Percentiles rank a stretch among this genome's conserved stretches.
Evolutionary conservation across 2,329 filamentous ascomycete genomes (phyloP).

Genomic region (Madurella fahalii): DNA sequence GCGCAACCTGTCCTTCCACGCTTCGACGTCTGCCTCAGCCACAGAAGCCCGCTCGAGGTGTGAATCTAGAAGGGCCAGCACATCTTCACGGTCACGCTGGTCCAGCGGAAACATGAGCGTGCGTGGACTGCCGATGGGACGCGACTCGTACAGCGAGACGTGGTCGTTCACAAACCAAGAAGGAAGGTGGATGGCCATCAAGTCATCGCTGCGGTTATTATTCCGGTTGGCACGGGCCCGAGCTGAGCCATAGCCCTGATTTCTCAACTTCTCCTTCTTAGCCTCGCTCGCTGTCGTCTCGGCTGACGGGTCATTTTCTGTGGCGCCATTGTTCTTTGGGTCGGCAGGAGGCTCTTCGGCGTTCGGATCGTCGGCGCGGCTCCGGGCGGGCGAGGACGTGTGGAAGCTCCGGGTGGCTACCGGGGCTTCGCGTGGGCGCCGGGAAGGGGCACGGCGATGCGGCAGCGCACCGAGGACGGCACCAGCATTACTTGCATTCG

Average conservation of each 20-base stretch:
- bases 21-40: conserved; percentile 8
- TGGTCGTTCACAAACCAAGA: conserved; percentile 18
- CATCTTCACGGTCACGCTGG: conserved; percentile 10
- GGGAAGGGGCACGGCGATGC: background rate
- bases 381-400: conserved; percentile 13
- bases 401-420: conserved; percentile 13
- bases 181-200: conserved; percentile 14
- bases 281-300: conserved; percentile 1
- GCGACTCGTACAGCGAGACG: conserved; percentile 23
- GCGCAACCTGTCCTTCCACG: conserved; percentile 6
- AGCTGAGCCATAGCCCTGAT: conserved; percentile 20
- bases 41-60: conserved; percentile 9
- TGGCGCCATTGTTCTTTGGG: conserved; percentile 1
- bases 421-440: background rate
- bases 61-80: conserved; percentile 7
- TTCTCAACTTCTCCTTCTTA: conserved; percentile 19
- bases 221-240: conserved; percentile 20
- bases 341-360: conserved; percentile 1
- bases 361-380: conserved; percentile 13
- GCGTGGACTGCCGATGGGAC: conserved; percentile 11
- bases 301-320: conserved; percentile 5
- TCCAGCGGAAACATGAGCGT: conserved; percentile 13
- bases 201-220: conserved; percentile 20
- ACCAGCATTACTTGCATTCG: background rate
- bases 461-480: background rate